Evolutionary conservation across 2,329 filamentous ascomycete species (phyloP), one percentile per base, ranked within the genome.

Genomic region (Penicillium psychrosexuale): DNA sequence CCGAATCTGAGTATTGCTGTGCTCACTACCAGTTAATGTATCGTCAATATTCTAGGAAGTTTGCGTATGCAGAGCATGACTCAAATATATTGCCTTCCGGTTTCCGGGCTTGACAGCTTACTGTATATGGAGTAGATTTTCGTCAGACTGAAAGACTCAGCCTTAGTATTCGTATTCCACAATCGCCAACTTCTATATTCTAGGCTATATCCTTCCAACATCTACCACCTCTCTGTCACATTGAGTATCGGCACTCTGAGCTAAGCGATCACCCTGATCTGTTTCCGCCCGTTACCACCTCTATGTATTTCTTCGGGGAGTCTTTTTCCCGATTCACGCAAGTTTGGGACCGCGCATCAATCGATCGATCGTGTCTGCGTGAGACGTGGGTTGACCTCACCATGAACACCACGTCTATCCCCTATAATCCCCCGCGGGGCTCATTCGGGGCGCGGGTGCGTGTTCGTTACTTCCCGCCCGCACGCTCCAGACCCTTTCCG

Each of bases 401-500:
- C 45, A 37, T 15, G 22, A 28, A 36, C 22, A 19, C 38, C 28
- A 22, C 24, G 8, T 3, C 15, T 30, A 12, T 30, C 19, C 40
- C 7, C 31, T 24, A 9, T 22, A 12, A 13, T n/a, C 27, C 17
- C 5, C 9, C 2, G 17, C 9, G 12, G 30, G 3, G 7, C 12
- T 24, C 3, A 1, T 24, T n/a, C 15, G 28, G 12, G 12, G 30
- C 2, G 19, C 19, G 19, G 19, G 19, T 19, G 19, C 19, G 2
- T 19, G 42, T 13, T 13, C 28, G 9, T 38, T 51, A 61, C 15
- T 58, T 45, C 11, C 43, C 39, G 19, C 39, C 47, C 3, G 47
- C 53, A 3, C 61, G 60, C 51, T 62, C 60, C 15, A 72, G 50
- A n/a, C 69, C 69, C 40, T 70, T 71, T 7, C 72, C 75, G 31